These are phyloP conservation scores for Gnomoniopsis sp. DNA, from an alignment of 2,329 filamentous ascomycete genomes.

Conservation along the genomic window DNA sequence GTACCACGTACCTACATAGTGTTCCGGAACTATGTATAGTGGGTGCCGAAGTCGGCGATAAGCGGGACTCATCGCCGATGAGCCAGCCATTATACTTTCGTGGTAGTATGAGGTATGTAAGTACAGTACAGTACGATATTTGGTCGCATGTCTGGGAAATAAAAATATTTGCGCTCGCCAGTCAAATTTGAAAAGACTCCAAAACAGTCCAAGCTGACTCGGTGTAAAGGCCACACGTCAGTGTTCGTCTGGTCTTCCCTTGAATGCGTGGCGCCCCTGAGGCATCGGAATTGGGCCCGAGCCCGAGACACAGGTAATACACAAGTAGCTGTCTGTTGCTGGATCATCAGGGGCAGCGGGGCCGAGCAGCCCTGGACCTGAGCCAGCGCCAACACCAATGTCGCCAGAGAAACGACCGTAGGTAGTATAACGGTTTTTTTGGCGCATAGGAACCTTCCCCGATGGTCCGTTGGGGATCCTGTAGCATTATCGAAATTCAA, in stretches of 20 bases:
- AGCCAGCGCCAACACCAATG: not conserved
- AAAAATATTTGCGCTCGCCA: not conserved
- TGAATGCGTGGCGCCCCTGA: not conserved
- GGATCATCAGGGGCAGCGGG: not conserved
- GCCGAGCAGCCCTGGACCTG: too few relatives aligned
- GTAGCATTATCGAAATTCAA: not conserved
- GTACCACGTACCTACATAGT: too few relatives aligned
- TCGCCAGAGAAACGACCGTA: not conserved
- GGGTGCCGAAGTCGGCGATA: not conserved
- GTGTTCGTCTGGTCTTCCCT: not conserved
- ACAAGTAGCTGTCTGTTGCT: too few relatives aligned
- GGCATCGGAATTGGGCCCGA: not conserved
- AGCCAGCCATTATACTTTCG: not conserved
- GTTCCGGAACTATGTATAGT: too few relatives aligned
- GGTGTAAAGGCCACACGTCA: not conserved
- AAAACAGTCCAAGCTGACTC: not conserved
- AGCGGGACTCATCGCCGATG: not conserved
- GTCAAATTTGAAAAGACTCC: not conserved
- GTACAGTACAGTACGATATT: not conserved
- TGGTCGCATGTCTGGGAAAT: not conserved
- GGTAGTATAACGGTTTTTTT: not conserved
- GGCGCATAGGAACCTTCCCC: not conserved
- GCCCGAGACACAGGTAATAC: too few relatives aligned
- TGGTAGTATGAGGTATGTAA: not conserved
- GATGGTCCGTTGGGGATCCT: not conserved